Conservation (phyloP, 1,284 basidiomycete species). For the Naganishia albida region DNA sequence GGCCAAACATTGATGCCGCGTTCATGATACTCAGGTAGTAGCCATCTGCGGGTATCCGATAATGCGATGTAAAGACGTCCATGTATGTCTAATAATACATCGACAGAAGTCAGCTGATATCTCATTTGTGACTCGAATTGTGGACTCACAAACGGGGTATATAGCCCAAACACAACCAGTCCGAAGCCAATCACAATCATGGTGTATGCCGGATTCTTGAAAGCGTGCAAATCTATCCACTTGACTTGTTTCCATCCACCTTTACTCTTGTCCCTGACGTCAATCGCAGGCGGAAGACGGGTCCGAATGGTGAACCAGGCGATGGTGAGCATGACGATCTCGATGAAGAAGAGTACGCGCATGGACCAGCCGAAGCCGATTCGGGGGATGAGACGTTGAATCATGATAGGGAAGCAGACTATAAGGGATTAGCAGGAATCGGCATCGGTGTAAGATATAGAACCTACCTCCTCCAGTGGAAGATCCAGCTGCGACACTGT, state of each 20-base stretch:
- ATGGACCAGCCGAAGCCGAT: conserved; percentile 47
- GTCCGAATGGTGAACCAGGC: conserved; percentile 43
- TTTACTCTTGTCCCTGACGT: conserved; percentile 28
- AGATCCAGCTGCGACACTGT: conserved; percentile 18
- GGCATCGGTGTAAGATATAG: too few species aligned
- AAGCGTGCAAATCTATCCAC: conserved; percentile 42
- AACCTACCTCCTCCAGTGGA: conserved; percentile 23
- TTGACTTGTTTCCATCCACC: conserved; percentile 35
- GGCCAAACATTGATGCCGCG: conserved; percentile 26
- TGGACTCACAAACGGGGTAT: conserved; percentile 22
- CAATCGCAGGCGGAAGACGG: conserved; percentile 39
- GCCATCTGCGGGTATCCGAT: conserved; percentile 20
- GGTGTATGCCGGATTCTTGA: conserved; percentile 40
- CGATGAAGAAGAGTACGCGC: conserved; percentile 44
- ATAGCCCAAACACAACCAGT: conserved; percentile 29
- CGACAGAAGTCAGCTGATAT: neutral
- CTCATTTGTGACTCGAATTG: neutral
- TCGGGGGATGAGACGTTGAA: conserved; percentile 30
- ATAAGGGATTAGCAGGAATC: neutral
- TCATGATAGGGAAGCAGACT: conserved; percentile 30
- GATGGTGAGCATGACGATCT: conserved; percentile 36
- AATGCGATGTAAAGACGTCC: conserved; percentile 26
- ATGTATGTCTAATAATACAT: conserved; percentile 9
- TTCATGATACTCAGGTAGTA: conserved; percentile 27
- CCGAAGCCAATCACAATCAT: conserved; percentile 34